Evolutionary conservation across 2,329 filamentous ascomycete species (phyloP).

Genomic region (Ascochyta clinopodiicola): DNA sequence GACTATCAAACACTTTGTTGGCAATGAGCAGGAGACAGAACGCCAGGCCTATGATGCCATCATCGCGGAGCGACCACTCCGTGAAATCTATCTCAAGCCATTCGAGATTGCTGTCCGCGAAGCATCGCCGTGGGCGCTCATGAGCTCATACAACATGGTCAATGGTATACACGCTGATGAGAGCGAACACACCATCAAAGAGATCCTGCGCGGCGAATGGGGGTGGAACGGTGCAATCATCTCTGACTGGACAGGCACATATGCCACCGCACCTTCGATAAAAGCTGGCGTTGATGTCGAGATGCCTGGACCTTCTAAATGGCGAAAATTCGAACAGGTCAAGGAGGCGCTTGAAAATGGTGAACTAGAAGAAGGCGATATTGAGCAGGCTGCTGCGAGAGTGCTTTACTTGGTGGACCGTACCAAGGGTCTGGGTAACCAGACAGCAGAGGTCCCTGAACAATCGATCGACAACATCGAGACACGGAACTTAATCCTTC

Average conservation of each 20-base stretch:
- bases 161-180: conserved; percentile 62
- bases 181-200: conserved; percentile 51
- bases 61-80: conserved; percentile 68
- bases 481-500: conserved; percentile 65
- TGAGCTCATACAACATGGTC: conserved; percentile 72
- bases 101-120: conserved; percentile 76
- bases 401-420: conserved; percentile 68
- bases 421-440: conserved; percentile 64
- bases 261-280: conserved; percentile 48
- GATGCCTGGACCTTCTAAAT: conserved; percentile 51
- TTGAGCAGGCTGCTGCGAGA: conserved; percentile 57
- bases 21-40: conserved; percentile 76
- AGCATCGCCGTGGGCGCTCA: conserved; percentile 70
- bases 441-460: conserved; percentile 64
- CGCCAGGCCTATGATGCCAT: conserved; percentile 69
- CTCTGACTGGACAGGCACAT: conserved; percentile 52
- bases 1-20: conserved; percentile 79
- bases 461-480: conserved; percentile 60
- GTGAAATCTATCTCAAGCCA: conserved; percentile 75
- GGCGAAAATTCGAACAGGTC: conserved; percentile 47
- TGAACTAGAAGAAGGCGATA: conserved; percentile 57
- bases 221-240: conserved; percentile 52
- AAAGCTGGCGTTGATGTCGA: conserved; percentile 50
- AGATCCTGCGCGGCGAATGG: conserved; percentile 51
- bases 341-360: conserved; percentile 43